phyloP scores from a whole-genome alignment of 176 grass and related monocot species.

The Oryza coarctata region DNA sequence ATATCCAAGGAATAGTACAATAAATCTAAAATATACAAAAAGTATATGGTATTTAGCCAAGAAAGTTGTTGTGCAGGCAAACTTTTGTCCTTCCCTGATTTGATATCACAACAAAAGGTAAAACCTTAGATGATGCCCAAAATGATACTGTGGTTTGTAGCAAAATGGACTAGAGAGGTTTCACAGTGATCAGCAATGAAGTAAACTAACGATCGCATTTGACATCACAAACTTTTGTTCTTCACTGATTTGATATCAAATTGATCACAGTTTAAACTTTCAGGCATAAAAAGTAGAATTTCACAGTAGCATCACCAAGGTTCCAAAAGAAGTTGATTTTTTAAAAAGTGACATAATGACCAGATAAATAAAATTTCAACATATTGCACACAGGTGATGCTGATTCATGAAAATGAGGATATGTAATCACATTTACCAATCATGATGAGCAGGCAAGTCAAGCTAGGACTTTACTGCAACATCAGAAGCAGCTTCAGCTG shows the following conservation, averaged over 20 bases:
- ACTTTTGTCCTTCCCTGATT: background rate
- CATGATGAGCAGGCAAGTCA: conserved; percentile 15
- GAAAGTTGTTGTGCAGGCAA: background rate
- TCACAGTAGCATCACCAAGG: background rate
- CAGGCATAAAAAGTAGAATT: background rate
- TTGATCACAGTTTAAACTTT: background rate
- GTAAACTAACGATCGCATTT: no score
- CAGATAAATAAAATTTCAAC: background rate
- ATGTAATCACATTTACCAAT: conserved; percentile 37
- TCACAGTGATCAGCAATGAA: background rate
- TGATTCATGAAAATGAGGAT: conserved; percentile 15
- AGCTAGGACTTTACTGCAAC: conserved; percentile 22
- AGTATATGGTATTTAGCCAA: background rate
- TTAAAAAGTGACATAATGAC: conserved; percentile 11
- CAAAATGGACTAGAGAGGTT: background rate
- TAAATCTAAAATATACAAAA: background rate
- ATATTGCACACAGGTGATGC: background rate
- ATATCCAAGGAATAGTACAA: background rate
- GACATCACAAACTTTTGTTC: no score
- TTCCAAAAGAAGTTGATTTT: background rate
- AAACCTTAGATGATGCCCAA: background rate
- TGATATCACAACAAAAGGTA: conserved; percentile 1
- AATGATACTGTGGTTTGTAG: background rate
- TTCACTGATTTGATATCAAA: no score
- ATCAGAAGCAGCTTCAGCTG: background rate